Evolutionary conservation across 345 rosid species (phyloP).

Genomic region (Melaleuca alternifolia): DNA sequence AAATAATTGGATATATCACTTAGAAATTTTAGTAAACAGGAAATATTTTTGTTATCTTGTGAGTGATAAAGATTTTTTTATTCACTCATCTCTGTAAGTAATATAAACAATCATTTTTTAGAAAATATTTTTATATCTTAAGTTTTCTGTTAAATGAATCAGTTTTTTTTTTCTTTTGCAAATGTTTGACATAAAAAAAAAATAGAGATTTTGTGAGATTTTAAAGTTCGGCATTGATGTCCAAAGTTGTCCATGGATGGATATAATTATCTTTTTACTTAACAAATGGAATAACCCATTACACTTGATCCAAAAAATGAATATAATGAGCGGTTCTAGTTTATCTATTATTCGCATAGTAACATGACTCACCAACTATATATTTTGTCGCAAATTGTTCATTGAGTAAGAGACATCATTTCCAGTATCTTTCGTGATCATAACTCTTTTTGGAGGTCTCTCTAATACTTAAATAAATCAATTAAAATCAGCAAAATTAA

Average conservation of each 20-base stretch:
- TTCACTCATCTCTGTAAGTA: too few species aligned
- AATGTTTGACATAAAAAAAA: background rate
- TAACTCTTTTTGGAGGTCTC: background rate
- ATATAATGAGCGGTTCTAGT: background rate
- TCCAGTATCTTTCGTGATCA: accelerated
- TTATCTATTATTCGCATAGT: background rate
- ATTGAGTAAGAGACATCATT: background rate
- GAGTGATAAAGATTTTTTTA: too few species aligned
- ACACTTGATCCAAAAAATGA: background rate
- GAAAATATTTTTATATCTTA: too few species aligned
- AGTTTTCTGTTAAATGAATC: too few species aligned
- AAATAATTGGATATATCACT: too few species aligned
- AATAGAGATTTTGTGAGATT: background rate
- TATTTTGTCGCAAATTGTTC: background rate
- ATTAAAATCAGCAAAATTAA: background rate
- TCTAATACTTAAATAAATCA: background rate
- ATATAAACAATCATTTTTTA: too few species aligned
- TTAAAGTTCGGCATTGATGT: background rate
- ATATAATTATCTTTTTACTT: background rate
- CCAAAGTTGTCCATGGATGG: background rate
- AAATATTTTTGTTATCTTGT: too few species aligned
- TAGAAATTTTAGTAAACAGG: too few species aligned
- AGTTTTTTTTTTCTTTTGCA: background rate
- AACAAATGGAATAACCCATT: background rate
- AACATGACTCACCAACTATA: background rate